Evolutionary conservation across 2,329 filamentous ascomycete genomes (phyloP), one percentile per base, ranked within the genome.

Genomic region (Paraphoma sp.): DNA sequence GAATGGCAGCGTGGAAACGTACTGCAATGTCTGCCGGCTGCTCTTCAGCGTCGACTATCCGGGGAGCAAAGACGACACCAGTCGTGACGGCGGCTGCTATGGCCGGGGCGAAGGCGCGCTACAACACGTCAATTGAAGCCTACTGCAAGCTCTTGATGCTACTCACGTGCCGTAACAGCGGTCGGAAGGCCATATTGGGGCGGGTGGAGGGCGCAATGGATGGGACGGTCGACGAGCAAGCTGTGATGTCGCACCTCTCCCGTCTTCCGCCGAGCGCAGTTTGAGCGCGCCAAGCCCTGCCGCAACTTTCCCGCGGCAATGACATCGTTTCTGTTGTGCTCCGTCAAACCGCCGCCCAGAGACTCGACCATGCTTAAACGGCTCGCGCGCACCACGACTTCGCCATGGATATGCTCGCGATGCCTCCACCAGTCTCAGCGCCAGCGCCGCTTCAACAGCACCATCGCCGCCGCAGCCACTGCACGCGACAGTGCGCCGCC

Each of bases 351-450:
- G 54, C 54, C 52, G 45, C 57, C 53, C 14, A 33, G 14, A 36
- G 10, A 23, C 10, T n/a, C 30, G 14, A 45, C 56, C 18, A 81
- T 82, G 80, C 69, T 81, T 57, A 78, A 77, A 63, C 71, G 76
- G 51, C 57, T 79, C n/a, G 67, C 67, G 45, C 66, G 66, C 49
- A 51, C 64, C 28, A 52, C 40, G 48, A 33, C 57, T 30, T 47
- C 65, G 43, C 67, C 83, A 60, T 89, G 87, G 87, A 82, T 87
- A 64, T 90, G 87, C 78, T 80, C 85, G 52, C 80, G 76, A 76
- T 90, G 88, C 76, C 78, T 86, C 28, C 75, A 70, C 29, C 62
- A 70, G 29, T 56, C 64, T 28, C 68, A 66, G 38, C 73, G 71
- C 51, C 76, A 74, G 50, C 73, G 71, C 46, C 68, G 70, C 30